Evolutionary conservation across 2,329 filamentous ascomycete genomes (phyloP), one percentile per base, ranked within the genome.

Genomic region (Colletotrichum chlorophyti): DNA sequence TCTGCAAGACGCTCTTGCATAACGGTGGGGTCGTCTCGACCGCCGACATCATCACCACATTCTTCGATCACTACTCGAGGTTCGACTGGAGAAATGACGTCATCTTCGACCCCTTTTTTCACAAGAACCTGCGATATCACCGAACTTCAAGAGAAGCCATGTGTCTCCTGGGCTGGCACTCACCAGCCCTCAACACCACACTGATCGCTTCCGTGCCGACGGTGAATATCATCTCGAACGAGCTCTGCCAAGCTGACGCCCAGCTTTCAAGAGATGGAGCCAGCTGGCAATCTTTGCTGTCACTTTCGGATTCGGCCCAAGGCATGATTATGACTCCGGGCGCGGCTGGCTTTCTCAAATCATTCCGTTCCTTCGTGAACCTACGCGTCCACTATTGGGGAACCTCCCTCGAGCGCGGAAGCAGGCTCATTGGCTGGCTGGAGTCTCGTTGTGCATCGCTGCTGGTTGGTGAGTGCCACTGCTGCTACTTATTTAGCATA

Each of bases 351-450:
- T 90, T 90, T 62, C 65, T 89, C 6, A 63, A 63, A 1, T 65
- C 72, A 1, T 84, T 83, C 67, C 79, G 75, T 52, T 81, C 73
- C 49, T 90, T 86, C 65, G 70, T 86, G 54, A 84, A 82, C 64
- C 79, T 90, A 48, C 82, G 87, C 54, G 77, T 84, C 1, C 84
- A 87, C 42, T 90, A 87, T 69, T 90, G 87, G 87, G 86, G 85
- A 1, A 71, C 80, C 6, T 84, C 84, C 2, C 71, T 79, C 1
- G 72, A 77, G 1, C 83, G 80, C 51, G 83, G 84, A 1, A 81
- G 79, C 17, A 73, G 76, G 11, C 79, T 88, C 43, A 72, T 89
- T 0, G 83, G 84, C 10, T 89, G 86, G 86, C 69, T 90, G 2
- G 86, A 89, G 65, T 87, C 84, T 7, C 78, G 83, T 52, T 85